Evolutionary conservation across 2,329 filamentous ascomycete genomes (phyloP), one percentile per base, ranked within the genome.

Genomic region (Didymella arachidicola): DNA sequence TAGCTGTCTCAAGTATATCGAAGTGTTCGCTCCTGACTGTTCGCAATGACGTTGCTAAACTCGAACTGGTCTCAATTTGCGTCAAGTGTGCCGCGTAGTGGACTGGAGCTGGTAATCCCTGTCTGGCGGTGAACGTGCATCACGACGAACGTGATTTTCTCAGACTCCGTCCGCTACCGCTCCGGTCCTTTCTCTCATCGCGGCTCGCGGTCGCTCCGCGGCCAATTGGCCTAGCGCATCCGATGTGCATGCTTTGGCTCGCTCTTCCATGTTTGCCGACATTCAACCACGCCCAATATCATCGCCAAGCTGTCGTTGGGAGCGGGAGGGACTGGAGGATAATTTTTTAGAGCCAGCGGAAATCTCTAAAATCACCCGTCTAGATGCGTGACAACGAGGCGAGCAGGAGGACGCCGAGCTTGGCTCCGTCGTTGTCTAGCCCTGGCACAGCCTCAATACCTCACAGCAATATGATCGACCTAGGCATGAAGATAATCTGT

Each of bases 1-100:
- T 67, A 57, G 63, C 44, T 32, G 67, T 68, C 64, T 70, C 67
- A 70, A 44, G 46, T 68, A 67, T 58, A 68, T 60, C 57, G 51
- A 54, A 29, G 55, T 45, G 39, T 42, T 43, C 43, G 29, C 53
- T 61, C 27, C 38, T 46, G 45, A 44, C 62, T 36, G 63, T 59
- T 59, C 39, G 54, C 57, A 63, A 60, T 59, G 59, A 48, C 58
- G 27, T 51, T 56, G 44, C 67, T 68, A 68, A 51, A 34, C 56
- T 54, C 29, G n/a, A 54, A 50, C 4, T 18, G 50, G 58, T 34
- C 48, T 38, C 53, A 51, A 61, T 44, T 34, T 59, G 64, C 57
- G 59, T 54, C 51, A 25, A 61, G 57, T 58, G 57, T 65, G 62
- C 59, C 48, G 59, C 64, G 58, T 51, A 55, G 57, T 42, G 46